These are phyloP conservation scores for Ascochyta koolunga DNA, from an alignment of 2,329 filamentous ascomycete genomes.

Conservation along the genomic window DNA sequence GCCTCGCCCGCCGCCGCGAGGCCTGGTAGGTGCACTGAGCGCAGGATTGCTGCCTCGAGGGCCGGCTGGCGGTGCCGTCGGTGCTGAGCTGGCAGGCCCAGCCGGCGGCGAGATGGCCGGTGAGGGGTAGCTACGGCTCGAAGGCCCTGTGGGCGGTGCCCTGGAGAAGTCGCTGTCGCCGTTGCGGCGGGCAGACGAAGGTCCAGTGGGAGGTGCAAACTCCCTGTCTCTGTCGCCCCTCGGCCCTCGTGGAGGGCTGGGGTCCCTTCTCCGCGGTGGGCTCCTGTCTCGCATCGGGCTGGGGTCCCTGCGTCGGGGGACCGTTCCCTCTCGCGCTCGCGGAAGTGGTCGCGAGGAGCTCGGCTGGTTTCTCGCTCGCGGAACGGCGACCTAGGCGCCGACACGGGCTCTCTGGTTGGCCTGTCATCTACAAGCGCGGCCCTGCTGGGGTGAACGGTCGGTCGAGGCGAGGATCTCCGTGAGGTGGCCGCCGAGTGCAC, in stretches of 20 bases:
- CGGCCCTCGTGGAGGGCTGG: conserved; percentile 43
- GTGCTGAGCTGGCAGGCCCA: conserved; percentile 42
- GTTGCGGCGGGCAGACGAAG: conserved; percentile 45
- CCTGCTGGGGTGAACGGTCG: conserved; percentile 60
- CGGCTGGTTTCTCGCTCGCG: conserved; percentile 41
- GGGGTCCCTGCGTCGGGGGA: conserved; percentile 48
- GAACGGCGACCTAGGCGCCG: conserved; percentile 42
- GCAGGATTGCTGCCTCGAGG: conserved; percentile 45
- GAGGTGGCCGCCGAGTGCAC: conserved; percentile 63
- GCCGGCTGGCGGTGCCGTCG: conserved; percentile 43
- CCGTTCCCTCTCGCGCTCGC: conserved; percentile 36
- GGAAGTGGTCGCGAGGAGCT: conserved; percentile 27
- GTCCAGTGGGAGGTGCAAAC: conserved; percentile 47
- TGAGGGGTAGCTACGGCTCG: conserved; percentile 43
- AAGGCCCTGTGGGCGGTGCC: conserved; percentile 49
- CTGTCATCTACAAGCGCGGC: conserved; percentile 47
- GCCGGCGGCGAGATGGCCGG: conserved; percentile 49
- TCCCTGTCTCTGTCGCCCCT: conserved; percentile 44
- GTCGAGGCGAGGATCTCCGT: conserved; percentile 64
- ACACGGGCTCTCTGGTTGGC: conserved; percentile 36
- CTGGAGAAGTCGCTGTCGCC: conserved; percentile 43
- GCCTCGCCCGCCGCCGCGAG: conserved; percentile 50
- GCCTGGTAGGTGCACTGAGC: conserved; percentile 49
- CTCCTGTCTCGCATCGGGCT: conserved; percentile 34
- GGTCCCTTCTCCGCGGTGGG: conserved; percentile 45